Percentiles rank a stretch among this genome's conserved stretches.
These are phyloP conservation scores for Hypoxylon lienhwacheense DNA, from an alignment of 495 filamentous ascomycete genomes.

Conservation along the genomic window DNA sequence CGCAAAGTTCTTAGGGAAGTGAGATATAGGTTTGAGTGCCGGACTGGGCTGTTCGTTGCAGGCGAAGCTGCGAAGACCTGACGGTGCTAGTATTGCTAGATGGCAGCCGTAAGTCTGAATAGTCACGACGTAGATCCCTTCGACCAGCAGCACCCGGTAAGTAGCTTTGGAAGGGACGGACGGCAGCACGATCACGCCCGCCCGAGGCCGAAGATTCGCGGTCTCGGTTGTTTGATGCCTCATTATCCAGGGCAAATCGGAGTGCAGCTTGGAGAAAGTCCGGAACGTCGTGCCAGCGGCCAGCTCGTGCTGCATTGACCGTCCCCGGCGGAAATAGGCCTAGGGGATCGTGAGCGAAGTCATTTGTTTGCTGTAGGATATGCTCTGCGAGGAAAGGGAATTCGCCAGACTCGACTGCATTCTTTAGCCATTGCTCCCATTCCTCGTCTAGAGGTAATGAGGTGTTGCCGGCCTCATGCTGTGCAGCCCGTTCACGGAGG, in stretches of 20 bases:
- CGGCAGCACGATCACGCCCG: slow-evolving; percentile 6
- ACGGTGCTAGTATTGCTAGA: slow-evolving; percentile 11
- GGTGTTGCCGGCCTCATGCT: slow-evolving; percentile 60
- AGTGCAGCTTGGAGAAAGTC: slow-evolving; percentile 52
- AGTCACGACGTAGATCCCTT: slow-evolving; percentile 26
- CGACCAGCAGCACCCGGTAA: not conserved
- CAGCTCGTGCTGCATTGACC: slow-evolving; percentile 51
- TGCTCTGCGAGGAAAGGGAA: slow-evolving; percentile 49
- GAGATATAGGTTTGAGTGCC: slow-evolving; percentile 26
- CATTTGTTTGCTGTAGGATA: slow-evolving; percentile 33
- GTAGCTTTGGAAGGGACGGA: slow-evolving; percentile 5
- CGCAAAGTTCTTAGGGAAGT: slow-evolving; percentile 13
- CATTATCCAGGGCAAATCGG: slow-evolving; percentile 42
- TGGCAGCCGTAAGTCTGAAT: slow-evolving; percentile 36
- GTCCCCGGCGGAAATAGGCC: slow-evolving; percentile 48
- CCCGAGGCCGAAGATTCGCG: not conserved
- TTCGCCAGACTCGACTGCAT: slow-evolving; percentile 66
- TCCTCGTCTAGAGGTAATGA: slow-evolving; percentile 71
- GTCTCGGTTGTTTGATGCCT: slow-evolving; percentile 13
- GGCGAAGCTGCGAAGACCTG: slow-evolving; percentile 20
- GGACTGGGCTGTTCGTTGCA: slow-evolving; percentile 35
- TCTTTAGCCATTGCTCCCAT: slow-evolving; percentile 86
- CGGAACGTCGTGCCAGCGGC: slow-evolving; percentile 56
- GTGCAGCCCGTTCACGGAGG: slow-evolving; percentile 68
- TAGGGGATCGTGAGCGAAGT: slow-evolving; percentile 40